These are phyloP conservation scores for Backusella psychrophila DNA, from an alignment of 192 early-diverging fungal genomes.

Conservation along the genomic window DNA sequence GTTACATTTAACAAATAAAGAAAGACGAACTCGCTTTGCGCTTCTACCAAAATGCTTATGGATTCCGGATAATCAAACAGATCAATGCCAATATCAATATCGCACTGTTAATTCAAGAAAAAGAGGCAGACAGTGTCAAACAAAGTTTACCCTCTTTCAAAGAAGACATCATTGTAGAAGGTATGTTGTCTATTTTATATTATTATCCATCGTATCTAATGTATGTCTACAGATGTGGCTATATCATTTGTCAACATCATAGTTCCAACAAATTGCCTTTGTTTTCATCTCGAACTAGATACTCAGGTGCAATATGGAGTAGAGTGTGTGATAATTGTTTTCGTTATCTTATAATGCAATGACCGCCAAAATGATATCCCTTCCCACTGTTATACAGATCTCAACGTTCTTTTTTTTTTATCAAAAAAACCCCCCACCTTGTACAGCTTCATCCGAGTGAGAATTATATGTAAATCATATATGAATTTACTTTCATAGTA, in stretches of 20 bases:
- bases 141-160: constrained; percentile 24
- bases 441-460: not conserved
- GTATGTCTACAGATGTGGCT: constrained; percentile 15
- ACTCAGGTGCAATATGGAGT: constrained; percentile 20
- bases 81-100: constrained; percentile 26
- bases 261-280: constrained; percentile 23
- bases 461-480: not conserved
- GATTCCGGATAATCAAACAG: constrained; percentile 21
- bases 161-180: constrained; percentile 36
- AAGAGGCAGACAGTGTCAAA: constrained; percentile 7
- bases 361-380: not conserved
- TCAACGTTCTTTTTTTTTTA: not conserved
- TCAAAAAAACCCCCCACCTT: not conserved
- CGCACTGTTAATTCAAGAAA: not conserved
- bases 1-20: constrained; percentile 15
- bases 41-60: constrained; percentile 14
- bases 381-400: not conserved
- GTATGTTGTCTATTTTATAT: not conserved
- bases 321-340: constrained; percentile 31
- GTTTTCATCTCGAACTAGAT: constrained; percentile 1
- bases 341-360: constrained; percentile 14
- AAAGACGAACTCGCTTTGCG: constrained; percentile 13
- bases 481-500: not conserved
- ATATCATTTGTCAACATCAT: constrained; percentile 24
- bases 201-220: not conserved